Evolutionary conservation across 305 asterid species (phyloP).

Genomic region (Plantago rigida): DNA sequence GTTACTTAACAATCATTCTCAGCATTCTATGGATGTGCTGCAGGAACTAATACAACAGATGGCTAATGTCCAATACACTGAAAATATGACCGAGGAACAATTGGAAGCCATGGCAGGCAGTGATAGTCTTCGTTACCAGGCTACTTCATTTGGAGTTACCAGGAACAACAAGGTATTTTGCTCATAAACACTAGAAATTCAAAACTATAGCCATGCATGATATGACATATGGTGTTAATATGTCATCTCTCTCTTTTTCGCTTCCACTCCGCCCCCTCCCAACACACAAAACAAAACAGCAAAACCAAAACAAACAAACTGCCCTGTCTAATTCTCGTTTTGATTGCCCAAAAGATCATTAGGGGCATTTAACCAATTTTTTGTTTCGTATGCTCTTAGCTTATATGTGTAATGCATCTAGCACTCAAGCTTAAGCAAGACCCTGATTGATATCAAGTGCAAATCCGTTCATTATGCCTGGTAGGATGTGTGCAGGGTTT

Average conservation of each 20-base stretch:
- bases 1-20: conserved; percentile 19
- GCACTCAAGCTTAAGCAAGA: conserved; percentile 1
- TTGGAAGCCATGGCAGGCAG: conserved; percentile 99
- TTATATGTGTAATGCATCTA: not conserved
- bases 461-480: not conserved
- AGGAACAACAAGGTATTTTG: conserved; percentile 76
- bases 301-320: too few species aligned
- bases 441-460: not conserved
- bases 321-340: too few species aligned
- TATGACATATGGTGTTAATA: too few species aligned
- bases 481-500: not conserved
- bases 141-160: conserved; percentile 84
- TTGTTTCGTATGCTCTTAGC: not conserved
- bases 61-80: conserved; percentile 98
- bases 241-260: too few species aligned
- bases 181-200: too few species aligned
- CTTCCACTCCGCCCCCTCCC: too few species aligned
- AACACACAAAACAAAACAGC: too few species aligned
- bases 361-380: too few species aligned
- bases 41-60: conserved; percentile 97
- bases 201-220: too few species aligned
- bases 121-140: conserved; percentile 96
- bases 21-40: conserved; percentile 31
- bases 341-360: too few species aligned
- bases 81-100: conserved; percentile 98